Conservation (phyloP, 495 filamentous ascomycete genomes). For the Penicillium tannophilum region DNA sequence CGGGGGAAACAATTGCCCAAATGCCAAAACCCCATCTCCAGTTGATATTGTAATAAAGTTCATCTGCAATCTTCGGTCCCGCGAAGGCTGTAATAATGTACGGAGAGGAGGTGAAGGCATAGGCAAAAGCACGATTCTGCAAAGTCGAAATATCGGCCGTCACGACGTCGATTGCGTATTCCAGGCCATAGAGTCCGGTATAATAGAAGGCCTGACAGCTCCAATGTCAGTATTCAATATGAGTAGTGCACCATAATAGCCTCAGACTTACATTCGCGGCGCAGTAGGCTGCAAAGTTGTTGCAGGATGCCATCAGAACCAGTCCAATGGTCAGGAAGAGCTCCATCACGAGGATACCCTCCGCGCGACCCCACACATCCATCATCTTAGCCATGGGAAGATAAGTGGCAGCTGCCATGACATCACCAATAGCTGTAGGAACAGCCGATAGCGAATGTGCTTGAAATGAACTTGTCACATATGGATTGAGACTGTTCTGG, state of each 20-base stretch:
- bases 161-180: conserved; percentile 53
- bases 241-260: too few relatives aligned
- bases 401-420: conserved; percentile 62
- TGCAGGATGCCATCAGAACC: conserved; percentile 50
- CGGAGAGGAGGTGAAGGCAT: conserved; percentile 56
- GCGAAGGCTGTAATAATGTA: conserved; percentile 61
- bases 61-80: conserved; percentile 44
- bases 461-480: conserved; percentile 33
- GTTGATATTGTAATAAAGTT: conserved; percentile 44
- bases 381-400: conserved; percentile 66
- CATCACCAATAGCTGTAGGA: conserved; percentile 28
- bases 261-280: conserved; percentile 32
- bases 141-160: conserved; percentile 61
- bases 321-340: conserved; percentile 37
- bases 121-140: conserved; percentile 56
- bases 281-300: conserved; percentile 46
- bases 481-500: conserved; percentile 26
- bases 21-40: conserved; percentile 37
- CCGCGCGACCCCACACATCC: conserved; percentile 61
- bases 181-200: conserved; percentile 53
- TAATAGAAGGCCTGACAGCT: conserved; percentile 45
- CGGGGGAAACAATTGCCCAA: conserved; percentile 1
- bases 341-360: conserved; percentile 49
- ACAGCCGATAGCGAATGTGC: conserved; percentile 35
- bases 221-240: background rate